Conservation (phyloP, 177 flowering plant species). For the Vitis hybrid region DNA sequence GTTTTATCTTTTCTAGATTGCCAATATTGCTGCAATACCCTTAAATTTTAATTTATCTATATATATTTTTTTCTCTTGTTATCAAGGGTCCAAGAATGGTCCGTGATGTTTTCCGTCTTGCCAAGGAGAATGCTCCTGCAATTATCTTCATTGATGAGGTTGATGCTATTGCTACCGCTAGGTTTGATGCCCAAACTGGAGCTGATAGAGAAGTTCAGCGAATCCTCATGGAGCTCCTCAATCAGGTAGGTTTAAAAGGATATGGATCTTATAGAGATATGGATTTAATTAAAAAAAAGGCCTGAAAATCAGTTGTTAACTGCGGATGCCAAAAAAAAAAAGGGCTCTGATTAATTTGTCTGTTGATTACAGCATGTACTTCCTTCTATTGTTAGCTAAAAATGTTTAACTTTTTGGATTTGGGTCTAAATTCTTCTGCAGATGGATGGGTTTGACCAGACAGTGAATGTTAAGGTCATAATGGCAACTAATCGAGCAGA, state of each 20-base stretch:
- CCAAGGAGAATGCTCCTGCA: conserved; percentile 98
- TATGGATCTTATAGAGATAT: background rate
- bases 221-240: conserved; percentile 94
- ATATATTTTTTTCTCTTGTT: background rate
- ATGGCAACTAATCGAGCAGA: conserved; percentile 99
- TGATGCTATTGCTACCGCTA: conserved; percentile 98
- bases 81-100: conserved; percentile 95
- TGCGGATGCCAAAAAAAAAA: background rate
- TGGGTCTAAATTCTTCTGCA: conserved; percentile 24
- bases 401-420: background rate
- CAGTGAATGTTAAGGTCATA: conserved; percentile 95
- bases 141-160: conserved; percentile 98
- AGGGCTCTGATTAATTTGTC: background rate
- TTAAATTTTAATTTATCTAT: background rate
- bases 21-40: no score
- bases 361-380: background rate
- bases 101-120: conserved; percentile 97
- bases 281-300: background rate
- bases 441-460: conserved; percentile 99
- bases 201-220: conserved; percentile 99
- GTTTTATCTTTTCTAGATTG: no score
- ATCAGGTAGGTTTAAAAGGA: conserved; percentile 56
- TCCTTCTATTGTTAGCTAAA: background rate
- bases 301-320: background rate
- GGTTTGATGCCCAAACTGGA: conserved; percentile 99